phyloP scores from a whole-genome alignment of 192 early-diverging fungal species.

The Gamsiella multidivaricata region DNA sequence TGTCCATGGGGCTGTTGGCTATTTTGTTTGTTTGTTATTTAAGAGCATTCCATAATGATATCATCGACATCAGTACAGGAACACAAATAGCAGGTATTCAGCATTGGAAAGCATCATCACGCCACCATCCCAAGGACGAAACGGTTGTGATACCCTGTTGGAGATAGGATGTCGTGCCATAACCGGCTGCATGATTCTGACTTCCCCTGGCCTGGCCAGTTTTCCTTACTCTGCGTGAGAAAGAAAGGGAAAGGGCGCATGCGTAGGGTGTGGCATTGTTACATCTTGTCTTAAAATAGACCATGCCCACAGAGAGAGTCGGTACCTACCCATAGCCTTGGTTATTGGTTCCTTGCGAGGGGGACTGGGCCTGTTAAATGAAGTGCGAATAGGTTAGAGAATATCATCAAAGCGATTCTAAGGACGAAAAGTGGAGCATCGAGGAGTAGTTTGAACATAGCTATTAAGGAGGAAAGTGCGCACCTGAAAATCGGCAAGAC shows the following conservation, averaged over 20 bases:
- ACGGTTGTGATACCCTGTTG: too few species aligned
- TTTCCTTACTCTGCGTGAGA: too few species aligned
- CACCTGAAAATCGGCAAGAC: conserved; percentile 45
- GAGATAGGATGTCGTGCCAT: too few species aligned
- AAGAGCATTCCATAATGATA: conserved; percentile 15
- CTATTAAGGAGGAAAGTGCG: too few species aligned
- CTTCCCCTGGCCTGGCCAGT: too few species aligned
- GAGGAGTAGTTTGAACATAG: neutral
- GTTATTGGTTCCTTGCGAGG: conserved; percentile 6
- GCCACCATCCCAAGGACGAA: too few species aligned
- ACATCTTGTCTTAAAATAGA: conserved; percentile 7
- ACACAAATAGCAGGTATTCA: neutral
- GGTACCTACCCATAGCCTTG: conserved; percentile 24
- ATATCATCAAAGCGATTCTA: too few species aligned
- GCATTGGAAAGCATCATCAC: too few species aligned
- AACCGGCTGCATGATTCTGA: too few species aligned
- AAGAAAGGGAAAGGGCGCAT: too few species aligned
- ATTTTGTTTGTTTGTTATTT: too few species aligned
- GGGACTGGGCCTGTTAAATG: conserved; percentile 7
- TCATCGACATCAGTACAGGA: neutral
- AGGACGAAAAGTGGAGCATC: too few species aligned
- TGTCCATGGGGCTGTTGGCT: neutral
- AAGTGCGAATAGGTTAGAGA: neutral
- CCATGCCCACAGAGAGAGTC: neutral
- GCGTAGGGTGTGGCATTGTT: neutral